Conservation (phyloP, 208 protist species). For the Leishmania lainsoni region DNA sequence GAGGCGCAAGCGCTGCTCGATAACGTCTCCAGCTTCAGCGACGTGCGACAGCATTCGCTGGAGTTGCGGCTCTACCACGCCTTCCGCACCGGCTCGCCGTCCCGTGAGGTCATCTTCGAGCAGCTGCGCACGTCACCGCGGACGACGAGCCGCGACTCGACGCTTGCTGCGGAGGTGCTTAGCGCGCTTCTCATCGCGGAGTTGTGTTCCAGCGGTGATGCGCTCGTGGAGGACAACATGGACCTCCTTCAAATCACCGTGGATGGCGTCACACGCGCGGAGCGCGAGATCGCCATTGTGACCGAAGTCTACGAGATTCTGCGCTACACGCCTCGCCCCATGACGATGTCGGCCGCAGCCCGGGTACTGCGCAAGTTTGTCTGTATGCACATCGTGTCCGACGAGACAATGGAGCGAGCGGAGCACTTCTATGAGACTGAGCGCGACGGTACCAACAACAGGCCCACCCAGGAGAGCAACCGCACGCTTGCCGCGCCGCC, state of each 20-base stretch:
- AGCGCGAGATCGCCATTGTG: constrained; percentile 53
- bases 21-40: constrained; percentile 34
- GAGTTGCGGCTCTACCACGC: constrained; percentile 68
- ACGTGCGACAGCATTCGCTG: constrained; percentile 46
- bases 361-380: constrained; percentile 52
- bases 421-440: constrained; percentile 25
- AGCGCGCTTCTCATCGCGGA: constrained; percentile 74
- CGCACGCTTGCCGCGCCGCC: not conserved
- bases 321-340: constrained; percentile 17
- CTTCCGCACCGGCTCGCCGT: constrained; percentile 39
- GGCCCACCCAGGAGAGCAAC: constrained; percentile 4
- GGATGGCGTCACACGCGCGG: constrained; percentile 48
- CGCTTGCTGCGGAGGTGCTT: constrained; percentile 63
- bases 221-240: constrained; percentile 61
- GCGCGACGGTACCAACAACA: constrained; percentile 22
- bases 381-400: constrained; percentile 48
- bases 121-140: constrained; percentile 44
- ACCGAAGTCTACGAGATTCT: constrained; percentile 61
- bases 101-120: constrained; percentile 56
- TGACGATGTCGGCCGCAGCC: constrained; percentile 28
- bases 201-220: constrained; percentile 36
- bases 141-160: constrained; percentile 40
- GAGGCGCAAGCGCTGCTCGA: constrained; percentile 26
- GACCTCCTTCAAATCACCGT: constrained; percentile 62
- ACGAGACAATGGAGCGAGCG: constrained; percentile 45